phyloP scores from a whole-genome alignment of 2,329 filamentous ascomycete genomes.

The Didymella arachidicola region DNA sequence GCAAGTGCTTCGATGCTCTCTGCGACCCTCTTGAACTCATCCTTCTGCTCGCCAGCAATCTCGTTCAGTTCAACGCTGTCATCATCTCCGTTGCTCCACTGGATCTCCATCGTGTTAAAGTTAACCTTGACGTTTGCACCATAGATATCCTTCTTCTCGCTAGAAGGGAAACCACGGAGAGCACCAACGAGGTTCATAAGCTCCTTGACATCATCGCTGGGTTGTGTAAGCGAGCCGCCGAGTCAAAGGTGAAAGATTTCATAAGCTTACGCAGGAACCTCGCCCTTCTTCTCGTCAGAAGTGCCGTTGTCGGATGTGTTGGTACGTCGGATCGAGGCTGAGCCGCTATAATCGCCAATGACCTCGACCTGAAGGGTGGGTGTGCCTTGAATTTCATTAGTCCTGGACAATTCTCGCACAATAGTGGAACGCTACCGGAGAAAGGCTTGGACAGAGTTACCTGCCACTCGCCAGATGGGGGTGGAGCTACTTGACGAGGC shows the following conservation, averaged over 20 bases:
- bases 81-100: constrained; percentile 53
- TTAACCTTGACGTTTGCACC: constrained; percentile 51
- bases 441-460: constrained; percentile 52
- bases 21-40: constrained; percentile 54
- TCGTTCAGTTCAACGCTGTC: constrained; percentile 46
- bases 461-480: constrained; percentile 85
- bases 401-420: background rate
- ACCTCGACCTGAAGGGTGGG: constrained; percentile 48
- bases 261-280: constrained; percentile 41
- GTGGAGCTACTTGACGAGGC: constrained; percentile 64
- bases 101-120: constrained; percentile 54
- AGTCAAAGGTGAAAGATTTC: too few relatives aligned
- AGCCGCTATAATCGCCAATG: constrained; percentile 53
- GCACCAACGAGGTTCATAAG: constrained; percentile 49
- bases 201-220: constrained; percentile 51
- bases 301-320: constrained; percentile 38
- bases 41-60: constrained; percentile 52
- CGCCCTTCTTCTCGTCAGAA: constrained; percentile 48
- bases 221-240: background rate
- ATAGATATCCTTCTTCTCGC: constrained; percentile 51
- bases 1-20: constrained; percentile 54
- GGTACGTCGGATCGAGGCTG: constrained; percentile 46
- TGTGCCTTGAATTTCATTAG: constrained; percentile 16
- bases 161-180: constrained; percentile 53
- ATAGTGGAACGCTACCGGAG: constrained; percentile 30